Evolutionary conservation across 495 filamentous ascomycete species (phyloP), one percentile per base, ranked within the genome.

Genomic region (Podospora pseudopauciseta): DNA sequence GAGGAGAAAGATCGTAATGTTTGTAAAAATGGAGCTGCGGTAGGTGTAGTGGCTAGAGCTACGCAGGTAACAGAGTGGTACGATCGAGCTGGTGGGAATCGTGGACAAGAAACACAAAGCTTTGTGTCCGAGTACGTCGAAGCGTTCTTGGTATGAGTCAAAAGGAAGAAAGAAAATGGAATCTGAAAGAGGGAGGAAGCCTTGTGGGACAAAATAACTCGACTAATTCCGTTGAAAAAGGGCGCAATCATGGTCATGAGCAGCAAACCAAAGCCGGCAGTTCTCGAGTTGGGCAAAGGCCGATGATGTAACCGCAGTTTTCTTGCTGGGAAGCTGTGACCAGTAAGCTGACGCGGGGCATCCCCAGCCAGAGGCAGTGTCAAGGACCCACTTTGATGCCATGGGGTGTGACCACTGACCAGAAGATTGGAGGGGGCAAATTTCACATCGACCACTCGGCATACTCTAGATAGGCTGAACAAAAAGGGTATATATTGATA

Each of bases 381-480:
- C 34, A 39, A 39, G 39, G 9, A 5, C 39, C 39, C 39, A 49
- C 39, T 49, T 13, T 49, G 39, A 11, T 49, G 34, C 34, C 34
- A 39, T 5, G 6, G 34, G 6, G 3, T 49, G 7, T 16, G 7
- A 23, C 23, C 23, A 23, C 23, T 23, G 23, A 23, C 20, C 23
- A 23, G 23, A 23, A 49, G 39, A 18, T 11, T 16, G 2, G 9
- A 49, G 39, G 13, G 13, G 7, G 13, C 39, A 32, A 32, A 32
- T 32, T 32, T 18, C 7, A 16, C 7, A 49, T 49, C 2, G 39
- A 49, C 9, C 39, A 9, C 39, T 49, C 20, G 26, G 13, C 11
- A 26, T 11, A 55, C 64, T 23, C 23, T 23, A 19, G 34, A 58
- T 68, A 55, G 67, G 59, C 30, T 27, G 49, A 26, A 23, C 4